Conservation (phyloP, 2,329 filamentous ascomycete genomes). For the Pseudomassariella vexata region DNA sequence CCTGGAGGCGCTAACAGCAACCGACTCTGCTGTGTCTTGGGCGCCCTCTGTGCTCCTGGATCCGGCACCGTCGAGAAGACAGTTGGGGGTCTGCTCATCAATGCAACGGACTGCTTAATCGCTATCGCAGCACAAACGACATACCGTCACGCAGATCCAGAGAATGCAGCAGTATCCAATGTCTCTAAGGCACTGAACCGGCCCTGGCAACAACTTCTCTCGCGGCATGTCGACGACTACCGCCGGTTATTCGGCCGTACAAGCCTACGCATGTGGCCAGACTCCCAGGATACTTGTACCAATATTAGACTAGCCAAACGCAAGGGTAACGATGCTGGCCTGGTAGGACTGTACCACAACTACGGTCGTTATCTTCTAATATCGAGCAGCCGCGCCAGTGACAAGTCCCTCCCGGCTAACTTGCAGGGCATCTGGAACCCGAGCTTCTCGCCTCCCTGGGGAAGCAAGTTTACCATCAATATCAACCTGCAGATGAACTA, state of each 20-base stretch:
- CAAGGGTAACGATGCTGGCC: slow-evolving; percentile 13
- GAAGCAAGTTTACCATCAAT: slow-evolving; percentile 43
- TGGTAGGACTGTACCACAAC: slow-evolving; percentile 13
- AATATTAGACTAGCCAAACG: slow-evolving; percentile 11
- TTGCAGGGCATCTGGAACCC: slow-evolving; percentile 40
- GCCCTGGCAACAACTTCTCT: slow-evolving; percentile 13
- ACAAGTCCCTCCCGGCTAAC: slow-evolving; percentile 29
- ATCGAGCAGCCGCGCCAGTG: slow-evolving; percentile 9
- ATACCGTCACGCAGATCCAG: slow-evolving; percentile 25
- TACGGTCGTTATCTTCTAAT: slow-evolving; percentile 14
- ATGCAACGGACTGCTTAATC: slow-evolving; percentile 27
- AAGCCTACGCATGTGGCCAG: slow-evolving; percentile 17
- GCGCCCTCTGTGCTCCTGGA: slow-evolving; percentile 7
- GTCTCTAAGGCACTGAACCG: slow-evolving; percentile 14
- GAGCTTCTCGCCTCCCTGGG: slow-evolving; percentile 36
- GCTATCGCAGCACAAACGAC: slow-evolving; percentile 32
- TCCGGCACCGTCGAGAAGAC: slow-evolving; percentile 22
- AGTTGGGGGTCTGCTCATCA: slow-evolving; percentile 29
- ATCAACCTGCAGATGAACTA: slow-evolving; percentile 51
- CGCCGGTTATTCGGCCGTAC: slow-evolving; percentile 15
- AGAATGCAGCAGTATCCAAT: slow-evolving; percentile 17
- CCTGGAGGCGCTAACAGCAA: slow-evolving; percentile 29
- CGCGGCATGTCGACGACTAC: slow-evolving; percentile 15
- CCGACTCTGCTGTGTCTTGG: slow-evolving; percentile 24
- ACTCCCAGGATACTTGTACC: slow-evolving; percentile 13